Evolutionary conservation across 2,329 filamentous ascomycete genomes (phyloP).

Genomic region (Ophiostoma montium): DNA sequence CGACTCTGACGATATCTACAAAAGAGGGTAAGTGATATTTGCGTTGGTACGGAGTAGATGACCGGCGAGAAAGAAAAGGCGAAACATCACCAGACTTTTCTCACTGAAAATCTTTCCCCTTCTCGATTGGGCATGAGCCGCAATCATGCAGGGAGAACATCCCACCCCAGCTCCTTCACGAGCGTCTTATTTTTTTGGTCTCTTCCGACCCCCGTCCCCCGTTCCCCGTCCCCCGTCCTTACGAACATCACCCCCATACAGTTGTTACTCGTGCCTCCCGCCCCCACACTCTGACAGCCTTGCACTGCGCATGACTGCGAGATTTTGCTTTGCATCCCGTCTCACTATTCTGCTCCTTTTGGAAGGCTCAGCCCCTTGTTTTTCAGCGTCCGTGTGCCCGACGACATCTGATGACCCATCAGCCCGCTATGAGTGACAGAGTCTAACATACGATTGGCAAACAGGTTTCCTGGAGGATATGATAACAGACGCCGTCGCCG

Average conservation of each 20-base stretch:
- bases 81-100: no score
- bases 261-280: neutral
- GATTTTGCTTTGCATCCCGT: conserved; percentile 1
- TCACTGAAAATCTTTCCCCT: neutral
- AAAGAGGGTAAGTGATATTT: conserved; percentile 50
- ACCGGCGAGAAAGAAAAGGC: neutral
- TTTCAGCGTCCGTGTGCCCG: neutral
- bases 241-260: no score
- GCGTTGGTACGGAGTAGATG: no score
- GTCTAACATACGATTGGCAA: conserved; percentile 27
- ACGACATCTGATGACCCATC: neutral
- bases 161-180: no score
- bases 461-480: conserved; percentile 42
- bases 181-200: no score
- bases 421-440: neutral
- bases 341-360: neutral
- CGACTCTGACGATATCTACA: conserved; percentile 46
- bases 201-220: no score
- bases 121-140: neutral
- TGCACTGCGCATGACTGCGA: conserved; percentile 10
- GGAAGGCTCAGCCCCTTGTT: neutral
- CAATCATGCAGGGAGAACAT: neutral
- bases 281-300: conserved; percentile 11
- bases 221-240: neutral
- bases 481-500: conserved; percentile 39